A percentile compares a stretch with the other conserved stretches of the same genome.
phyloP scores from a whole-genome alignment of 2,329 filamentous ascomycete species.

The Diplodia mutila region DNA sequence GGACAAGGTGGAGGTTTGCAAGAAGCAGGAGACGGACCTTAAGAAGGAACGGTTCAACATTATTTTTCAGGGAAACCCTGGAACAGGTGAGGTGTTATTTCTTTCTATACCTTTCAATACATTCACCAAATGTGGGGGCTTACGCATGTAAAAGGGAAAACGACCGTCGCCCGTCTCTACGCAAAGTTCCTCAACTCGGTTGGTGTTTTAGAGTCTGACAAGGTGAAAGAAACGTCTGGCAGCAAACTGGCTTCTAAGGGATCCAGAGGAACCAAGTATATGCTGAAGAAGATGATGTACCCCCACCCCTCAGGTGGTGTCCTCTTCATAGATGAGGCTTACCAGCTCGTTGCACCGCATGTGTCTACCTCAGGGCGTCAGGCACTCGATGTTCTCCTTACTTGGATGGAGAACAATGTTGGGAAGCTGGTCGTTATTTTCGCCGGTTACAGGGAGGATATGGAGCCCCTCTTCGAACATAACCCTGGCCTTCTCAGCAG shows the following conservation, averaged over 20 bases:
- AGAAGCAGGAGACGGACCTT: constrained; percentile 61
- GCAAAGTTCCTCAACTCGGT: constrained; percentile 66
- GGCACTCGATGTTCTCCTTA: constrained; percentile 71
- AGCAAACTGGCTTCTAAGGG: background rate
- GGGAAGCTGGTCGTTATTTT: constrained; percentile 73
- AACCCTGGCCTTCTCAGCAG: constrained; percentile 70
- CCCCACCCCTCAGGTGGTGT: constrained; percentile 66
- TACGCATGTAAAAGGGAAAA: constrained; percentile 59
- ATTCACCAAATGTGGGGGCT: background rate
- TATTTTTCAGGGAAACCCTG: constrained; percentile 71
- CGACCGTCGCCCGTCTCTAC: constrained; percentile 73
- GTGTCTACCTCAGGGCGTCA: constrained; percentile 58
- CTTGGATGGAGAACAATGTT: constrained; percentile 71
- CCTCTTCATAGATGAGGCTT: constrained; percentile 78
- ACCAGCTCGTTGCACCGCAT: constrained; percentile 68
- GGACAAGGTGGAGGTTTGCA: constrained; percentile 60
- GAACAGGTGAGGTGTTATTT: constrained; percentile 60
- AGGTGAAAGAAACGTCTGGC: background rate
- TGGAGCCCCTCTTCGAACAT: constrained; percentile 76
- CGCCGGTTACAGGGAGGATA: constrained; percentile 72
- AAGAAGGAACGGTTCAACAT: constrained; percentile 64
- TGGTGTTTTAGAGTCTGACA: constrained; percentile 47
- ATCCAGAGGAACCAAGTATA: background rate
- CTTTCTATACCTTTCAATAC: background rate
- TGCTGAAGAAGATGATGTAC: constrained; percentile 51